Conservation (phyloP, 768 basidiomycete genomes). For the Pholiota conissans region DNA sequence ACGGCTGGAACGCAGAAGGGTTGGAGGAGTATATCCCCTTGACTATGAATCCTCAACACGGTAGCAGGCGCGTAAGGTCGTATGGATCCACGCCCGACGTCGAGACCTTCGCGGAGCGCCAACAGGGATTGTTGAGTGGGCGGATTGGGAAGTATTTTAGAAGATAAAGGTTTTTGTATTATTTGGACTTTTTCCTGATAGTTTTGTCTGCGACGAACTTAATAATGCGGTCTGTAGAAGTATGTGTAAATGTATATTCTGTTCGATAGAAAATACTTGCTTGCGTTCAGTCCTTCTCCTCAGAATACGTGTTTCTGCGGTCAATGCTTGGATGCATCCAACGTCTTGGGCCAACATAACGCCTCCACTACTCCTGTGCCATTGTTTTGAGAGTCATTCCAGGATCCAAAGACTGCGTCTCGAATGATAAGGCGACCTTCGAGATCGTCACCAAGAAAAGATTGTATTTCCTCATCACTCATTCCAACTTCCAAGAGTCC, state of each 20-base stretch:
- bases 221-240: not conserved
- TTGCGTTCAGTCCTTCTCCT: too few relatives aligned
- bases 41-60: slow-evolving; percentile 30
- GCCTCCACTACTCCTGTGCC: too few relatives aligned
- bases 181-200: not conserved
- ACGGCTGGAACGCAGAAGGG: slow-evolving; percentile 28
- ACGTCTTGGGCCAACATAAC: too few relatives aligned
- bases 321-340: too few relatives aligned
- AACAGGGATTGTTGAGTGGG: slow-evolving; percentile 6
- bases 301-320: too few relatives aligned
- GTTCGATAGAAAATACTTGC: not conserved
- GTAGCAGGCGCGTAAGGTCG: slow-evolving; percentile 17
- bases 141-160: slow-evolving; percentile 17
- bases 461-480: too few relatives aligned
- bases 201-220: not conserved
- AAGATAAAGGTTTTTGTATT: slow-evolving; percentile 6
- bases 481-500: too few relatives aligned
- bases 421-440: too few relatives aligned
- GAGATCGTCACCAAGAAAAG: too few relatives aligned
- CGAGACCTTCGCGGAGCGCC: slow-evolving; percentile 20
- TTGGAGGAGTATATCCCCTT: slow-evolving; percentile 47
- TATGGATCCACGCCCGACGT: slow-evolving; percentile 27
- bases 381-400: too few relatives aligned
- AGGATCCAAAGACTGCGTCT: too few relatives aligned
- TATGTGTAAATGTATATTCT: not conserved